Evolutionary conservation across 345 rosid genomes (phyloP), one percentile per base, ranked within the genome.

Genomic region (Acer yangbiense): DNA sequence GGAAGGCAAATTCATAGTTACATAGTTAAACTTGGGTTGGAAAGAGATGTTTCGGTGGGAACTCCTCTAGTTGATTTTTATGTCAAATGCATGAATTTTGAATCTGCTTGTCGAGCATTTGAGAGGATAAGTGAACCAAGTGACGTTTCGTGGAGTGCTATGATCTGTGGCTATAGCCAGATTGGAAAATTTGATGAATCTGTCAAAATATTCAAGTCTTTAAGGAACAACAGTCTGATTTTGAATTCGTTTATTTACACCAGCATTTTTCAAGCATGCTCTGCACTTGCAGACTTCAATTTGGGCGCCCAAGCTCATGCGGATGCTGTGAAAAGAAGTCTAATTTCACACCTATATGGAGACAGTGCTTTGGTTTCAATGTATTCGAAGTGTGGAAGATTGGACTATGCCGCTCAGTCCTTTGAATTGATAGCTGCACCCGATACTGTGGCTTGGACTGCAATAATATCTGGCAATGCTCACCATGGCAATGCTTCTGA

Each of bases 371-470:
- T 89, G 65, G 85, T 90, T 62, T 86, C 94, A 3, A 87, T 93
- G 94, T 91, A 90, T 77, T 82, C 94, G 2, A 91, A 87, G 81
- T 89, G 94, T 20, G 96, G 98, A 48, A 85, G 84, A 80, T 83
- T 90, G 76, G 89, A 87, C 61, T 79, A 80, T 77, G 98, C 98
- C 25, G 23, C 48, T 74, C 85, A 43, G 76, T 92, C 87, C 61
- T 93, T 93, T 73, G 82, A 84, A 65, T 87, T 86, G 14, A 88
- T 93, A 74, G 79, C 68, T 54, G 77, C 82, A 32, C 94, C 94
- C 8, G 98, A 91, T 72, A 84, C 85, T 12, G 91, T 93, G 78
- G 93, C 92, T 62, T 93, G 98, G 96, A 91, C 96, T 0, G 92
- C 94, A 39, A 85, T 89, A 39, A 82, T 90, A 67, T 89, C 92